A percentile compares a stretch with the other conserved stretches of the same genome.
Evolutionary conservation across 768 basidiomycete species (phyloP).

Genomic region (Termitomyces titanicus): DNA sequence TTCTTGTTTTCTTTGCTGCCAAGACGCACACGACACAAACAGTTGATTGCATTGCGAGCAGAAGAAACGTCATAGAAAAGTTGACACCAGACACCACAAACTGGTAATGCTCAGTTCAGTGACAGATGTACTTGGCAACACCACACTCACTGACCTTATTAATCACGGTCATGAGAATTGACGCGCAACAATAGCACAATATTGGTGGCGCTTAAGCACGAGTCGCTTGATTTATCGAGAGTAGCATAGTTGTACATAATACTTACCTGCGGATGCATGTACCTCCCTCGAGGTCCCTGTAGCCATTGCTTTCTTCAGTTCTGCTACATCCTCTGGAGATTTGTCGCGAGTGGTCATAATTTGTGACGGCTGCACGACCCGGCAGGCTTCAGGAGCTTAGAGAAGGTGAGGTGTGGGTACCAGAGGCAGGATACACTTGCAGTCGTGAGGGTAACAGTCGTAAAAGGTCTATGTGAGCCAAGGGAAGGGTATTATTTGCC

Average conservation of each 20-base stretch:
- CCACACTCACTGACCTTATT: constrained; percentile 69
- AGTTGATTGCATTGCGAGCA: constrained; percentile 85
- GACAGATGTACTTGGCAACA: not conserved
- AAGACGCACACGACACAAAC: constrained; percentile 84
- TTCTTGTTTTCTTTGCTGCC: constrained; percentile 64
- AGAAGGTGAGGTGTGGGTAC: too few species aligned
- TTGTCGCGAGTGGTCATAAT: constrained; percentile 8
- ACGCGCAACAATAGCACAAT: constrained; percentile 85
- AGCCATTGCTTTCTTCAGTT: constrained; percentile 32
- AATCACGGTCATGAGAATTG: constrained; percentile 94
- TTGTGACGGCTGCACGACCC: not conserved
- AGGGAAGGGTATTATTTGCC: not conserved
- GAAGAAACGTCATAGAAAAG: constrained; percentile 97
- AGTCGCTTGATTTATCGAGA: not conserved
- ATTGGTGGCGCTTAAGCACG: constrained; percentile 68
- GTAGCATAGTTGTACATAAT: not conserved
- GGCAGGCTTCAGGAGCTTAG: too few species aligned
- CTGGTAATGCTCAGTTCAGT: constrained; percentile 32
- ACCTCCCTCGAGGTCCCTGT: constrained; percentile 28
- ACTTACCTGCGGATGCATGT: constrained; percentile 23
- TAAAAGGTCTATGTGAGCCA: not conserved
- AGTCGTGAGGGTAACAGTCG: too few species aligned
- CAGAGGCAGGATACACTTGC: too few species aligned
- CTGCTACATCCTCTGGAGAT: constrained; percentile 25
- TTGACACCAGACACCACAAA: constrained; percentile 91